These are phyloP conservation scores for Hippophae tibetana DNA, from an alignment of 306 rosid genomes.

Conservation along the genomic window DNA sequence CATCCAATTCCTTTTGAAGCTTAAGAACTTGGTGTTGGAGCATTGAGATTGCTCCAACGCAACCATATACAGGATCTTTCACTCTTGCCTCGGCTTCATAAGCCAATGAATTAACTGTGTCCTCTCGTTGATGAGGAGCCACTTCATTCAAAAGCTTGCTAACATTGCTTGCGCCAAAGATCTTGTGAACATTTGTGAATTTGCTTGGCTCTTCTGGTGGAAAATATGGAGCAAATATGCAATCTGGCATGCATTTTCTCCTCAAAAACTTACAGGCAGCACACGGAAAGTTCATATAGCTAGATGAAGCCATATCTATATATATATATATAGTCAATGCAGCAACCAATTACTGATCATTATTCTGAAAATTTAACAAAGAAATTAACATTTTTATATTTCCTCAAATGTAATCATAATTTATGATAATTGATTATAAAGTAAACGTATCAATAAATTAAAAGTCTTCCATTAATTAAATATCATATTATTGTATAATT, in stretches of 20 bases:
- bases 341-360: too few relatives aligned
- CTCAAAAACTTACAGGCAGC: slow-evolving; percentile 91
- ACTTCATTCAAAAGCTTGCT: slow-evolving; percentile 76
- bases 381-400: too few relatives aligned
- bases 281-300: slow-evolving; percentile 68
- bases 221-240: slow-evolving; percentile 75
- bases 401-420: too few relatives aligned
- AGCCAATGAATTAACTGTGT: slow-evolving; percentile 78
- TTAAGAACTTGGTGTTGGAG: slow-evolving; percentile 67
- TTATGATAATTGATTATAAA: too few relatives aligned
- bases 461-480: too few relatives aligned
- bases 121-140: slow-evolving; percentile 73
- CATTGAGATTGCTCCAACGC: slow-evolving; percentile 77
- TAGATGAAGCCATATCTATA: slow-evolving; percentile 38
- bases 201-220: slow-evolving; percentile 90
- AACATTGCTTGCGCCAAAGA: slow-evolving; percentile 90
- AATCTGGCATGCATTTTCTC: slow-evolving; percentile 71
- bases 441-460: too few relatives aligned
- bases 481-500: too few relatives aligned
- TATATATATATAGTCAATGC: too few relatives aligned
- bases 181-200: slow-evolving; percentile 79
- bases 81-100: slow-evolving; percentile 91
- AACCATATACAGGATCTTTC: slow-evolving; percentile 89
- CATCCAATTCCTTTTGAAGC: slow-evolving; percentile 84
- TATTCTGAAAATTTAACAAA: too few relatives aligned